These are phyloP conservation scores for Suhomyces anneliseae DNA, from an alignment of 1,139 yeast species.

Conservation along the genomic window DNA sequence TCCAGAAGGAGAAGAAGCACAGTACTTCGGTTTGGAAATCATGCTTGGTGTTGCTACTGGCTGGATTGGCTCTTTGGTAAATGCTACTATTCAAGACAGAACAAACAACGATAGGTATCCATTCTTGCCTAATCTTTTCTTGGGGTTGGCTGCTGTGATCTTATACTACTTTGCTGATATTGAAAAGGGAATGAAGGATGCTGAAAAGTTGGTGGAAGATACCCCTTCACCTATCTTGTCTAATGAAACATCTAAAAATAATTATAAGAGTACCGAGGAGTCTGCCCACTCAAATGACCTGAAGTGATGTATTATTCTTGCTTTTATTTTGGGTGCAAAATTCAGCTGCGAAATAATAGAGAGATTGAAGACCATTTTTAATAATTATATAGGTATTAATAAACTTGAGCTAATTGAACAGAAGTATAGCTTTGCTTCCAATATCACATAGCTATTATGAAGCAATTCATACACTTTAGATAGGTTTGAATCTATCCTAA, in stretches of 20 bases:
- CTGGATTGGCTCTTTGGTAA: slow-evolving; percentile 44
- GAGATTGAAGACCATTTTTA: too few species aligned
- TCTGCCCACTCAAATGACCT: not conserved
- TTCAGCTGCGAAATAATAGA: too few species aligned
- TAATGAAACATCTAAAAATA: not conserved
- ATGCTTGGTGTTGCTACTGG: slow-evolving; percentile 47
- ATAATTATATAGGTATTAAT: too few species aligned
- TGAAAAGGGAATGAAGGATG: slow-evolving; percentile 36
- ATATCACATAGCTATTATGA: too few species aligned
- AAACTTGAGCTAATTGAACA: too few species aligned
- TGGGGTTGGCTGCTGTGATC: slow-evolving; percentile 26
- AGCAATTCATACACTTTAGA: too few species aligned
- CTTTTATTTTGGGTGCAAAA: not conserved
- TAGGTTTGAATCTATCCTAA: too few species aligned
- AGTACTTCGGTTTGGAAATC: slow-evolving; percentile 45
- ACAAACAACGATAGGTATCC: slow-evolving; percentile 42
- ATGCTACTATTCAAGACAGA: slow-evolving; percentile 43
- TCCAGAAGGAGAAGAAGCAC: slow-evolving; percentile 47
- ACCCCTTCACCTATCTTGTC: not conserved
- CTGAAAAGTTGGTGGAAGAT: slow-evolving; percentile 12
- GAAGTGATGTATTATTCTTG: not conserved
- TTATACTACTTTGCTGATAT: slow-evolving; percentile 31
- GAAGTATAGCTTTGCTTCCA: too few species aligned
- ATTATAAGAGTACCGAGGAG: slow-evolving; percentile 4
- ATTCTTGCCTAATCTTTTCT: slow-evolving; percentile 37